Evolutionary conservation across 2,329 filamentous ascomycete species (phyloP).

Genomic region (Fusarium solani-melongenae): DNA sequence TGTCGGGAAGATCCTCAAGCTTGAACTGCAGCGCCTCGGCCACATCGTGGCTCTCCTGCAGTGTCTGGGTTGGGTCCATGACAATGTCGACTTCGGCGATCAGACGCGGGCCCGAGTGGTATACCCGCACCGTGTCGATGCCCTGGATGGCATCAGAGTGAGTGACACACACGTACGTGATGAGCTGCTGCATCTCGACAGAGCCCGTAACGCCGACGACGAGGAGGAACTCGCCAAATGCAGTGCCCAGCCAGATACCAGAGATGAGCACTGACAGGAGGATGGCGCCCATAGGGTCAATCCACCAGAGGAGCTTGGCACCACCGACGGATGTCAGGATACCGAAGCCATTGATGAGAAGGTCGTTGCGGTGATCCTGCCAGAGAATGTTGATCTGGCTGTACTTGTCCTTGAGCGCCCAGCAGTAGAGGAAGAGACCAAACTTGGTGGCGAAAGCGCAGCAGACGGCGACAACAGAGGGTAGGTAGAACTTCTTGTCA

Average conservation of each 20-base stretch:
- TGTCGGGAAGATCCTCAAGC: conserved; percentile 88
- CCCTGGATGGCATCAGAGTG: conserved; percentile 84
- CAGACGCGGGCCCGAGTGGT: conserved; percentile 87
- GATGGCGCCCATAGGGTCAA: conserved; percentile 93
- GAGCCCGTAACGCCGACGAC: conserved; percentile 90
- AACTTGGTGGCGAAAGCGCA: conserved; percentile 90
- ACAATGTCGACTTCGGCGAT: conserved; percentile 98
- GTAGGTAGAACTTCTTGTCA: conserved; percentile 77
- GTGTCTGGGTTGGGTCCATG: conserved; percentile 80
- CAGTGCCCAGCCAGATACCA: conserved; percentile 83
- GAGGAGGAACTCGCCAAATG: conserved; percentile 89
- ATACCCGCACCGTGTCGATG: conserved; percentile 95
- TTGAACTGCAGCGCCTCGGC: conserved; percentile 95
- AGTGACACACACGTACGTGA: conserved; percentile 92
- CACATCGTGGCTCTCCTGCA: conserved; percentile 88
- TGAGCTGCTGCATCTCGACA: conserved; percentile 87
- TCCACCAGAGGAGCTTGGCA: conserved; percentile 90
- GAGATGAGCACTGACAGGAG: conserved; percentile 83
- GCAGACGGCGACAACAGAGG: conserved; percentile 85
- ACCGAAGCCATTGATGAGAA: conserved; percentile 96
- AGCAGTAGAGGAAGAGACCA: conserved; percentile 89
- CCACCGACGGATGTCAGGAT: conserved; percentile 92
- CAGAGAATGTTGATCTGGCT: conserved; percentile 91
- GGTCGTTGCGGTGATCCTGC: conserved; percentile 97
- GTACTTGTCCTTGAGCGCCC: conserved; percentile 89